Conservation (phyloP, 2,329 filamentous ascomycete species). For the Lasiodiplodia citricola region DNA sequence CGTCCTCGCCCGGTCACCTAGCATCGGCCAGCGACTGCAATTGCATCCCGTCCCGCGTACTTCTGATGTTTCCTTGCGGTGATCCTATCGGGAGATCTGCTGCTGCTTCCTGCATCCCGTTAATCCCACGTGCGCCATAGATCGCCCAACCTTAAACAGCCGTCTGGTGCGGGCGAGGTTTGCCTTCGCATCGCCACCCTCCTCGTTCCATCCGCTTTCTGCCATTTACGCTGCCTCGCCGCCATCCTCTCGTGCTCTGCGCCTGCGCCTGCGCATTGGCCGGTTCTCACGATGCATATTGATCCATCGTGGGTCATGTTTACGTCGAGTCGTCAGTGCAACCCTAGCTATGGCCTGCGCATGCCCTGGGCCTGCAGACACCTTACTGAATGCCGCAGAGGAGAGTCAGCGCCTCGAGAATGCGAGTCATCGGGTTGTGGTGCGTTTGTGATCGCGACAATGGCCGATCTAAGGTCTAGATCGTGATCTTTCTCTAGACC, state of each 20-base stretch:
- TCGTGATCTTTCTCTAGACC: not conserved
- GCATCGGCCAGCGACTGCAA: not conserved
- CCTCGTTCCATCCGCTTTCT: not conserved
- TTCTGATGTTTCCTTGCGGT: not conserved
- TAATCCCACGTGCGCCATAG: conserved; percentile 2
- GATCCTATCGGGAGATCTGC: conserved; percentile 19
- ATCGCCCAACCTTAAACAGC: not conserved
- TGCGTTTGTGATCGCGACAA: not conserved
- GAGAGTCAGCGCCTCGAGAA: not conserved
- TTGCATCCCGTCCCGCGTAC: not conserved
- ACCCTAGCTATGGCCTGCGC: not conserved
- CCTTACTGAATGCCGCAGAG: not conserved
- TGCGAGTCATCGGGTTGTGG: not conserved
- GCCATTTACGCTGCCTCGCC: not conserved
- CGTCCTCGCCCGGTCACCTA: not conserved
- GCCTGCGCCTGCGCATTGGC: not conserved
- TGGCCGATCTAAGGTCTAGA: not conserved
- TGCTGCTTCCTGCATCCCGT: conserved; percentile 3
- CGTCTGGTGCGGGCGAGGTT: not conserved
- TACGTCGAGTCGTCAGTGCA: not conserved
- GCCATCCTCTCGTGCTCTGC: not conserved
- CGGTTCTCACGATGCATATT: not conserved
- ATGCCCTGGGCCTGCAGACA: not conserved
- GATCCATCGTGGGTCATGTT: not conserved
- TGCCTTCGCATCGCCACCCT: not conserved